phyloP scores from a whole-genome alignment of 148 eudicot genomes.

The Rhododendron ferrugineum region DNA sequence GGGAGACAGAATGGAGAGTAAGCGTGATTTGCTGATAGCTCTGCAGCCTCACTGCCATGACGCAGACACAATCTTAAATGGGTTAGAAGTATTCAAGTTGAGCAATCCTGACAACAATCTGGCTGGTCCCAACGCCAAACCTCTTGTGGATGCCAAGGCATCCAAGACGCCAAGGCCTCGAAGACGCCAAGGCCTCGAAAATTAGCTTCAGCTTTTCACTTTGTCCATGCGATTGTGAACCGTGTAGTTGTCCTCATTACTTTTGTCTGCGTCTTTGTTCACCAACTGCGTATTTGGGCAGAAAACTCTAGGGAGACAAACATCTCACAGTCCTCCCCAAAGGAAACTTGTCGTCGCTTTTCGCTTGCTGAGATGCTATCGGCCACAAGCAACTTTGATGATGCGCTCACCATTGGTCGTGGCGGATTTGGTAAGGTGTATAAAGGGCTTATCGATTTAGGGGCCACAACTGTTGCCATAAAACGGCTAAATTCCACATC shows the following conservation, averaged over 20 bases:
- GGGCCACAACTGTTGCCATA: slow-evolving; percentile 7
- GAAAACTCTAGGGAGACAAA: not conserved
- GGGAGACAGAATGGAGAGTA: not conserved
- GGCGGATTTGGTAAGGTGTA: slow-evolving; percentile 19
- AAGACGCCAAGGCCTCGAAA: not conserved
- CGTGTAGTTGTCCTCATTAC: too few species aligned
- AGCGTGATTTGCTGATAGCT: not conserved
- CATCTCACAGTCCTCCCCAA: not conserved
- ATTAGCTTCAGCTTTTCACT: not conserved
- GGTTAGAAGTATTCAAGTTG: not conserved
- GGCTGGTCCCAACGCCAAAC: not conserved
- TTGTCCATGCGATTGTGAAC: too few species aligned
- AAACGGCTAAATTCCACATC: slow-evolving; percentile 8
- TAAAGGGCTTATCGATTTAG: slow-evolving; percentile 1
- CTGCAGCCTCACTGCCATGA: not conserved
- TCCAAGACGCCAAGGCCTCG: not conserved
- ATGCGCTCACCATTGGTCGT: slow-evolving; percentile 1
- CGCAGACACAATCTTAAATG: not conserved
- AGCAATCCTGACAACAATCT: not conserved
- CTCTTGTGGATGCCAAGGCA: not conserved
- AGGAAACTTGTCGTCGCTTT: not conserved
- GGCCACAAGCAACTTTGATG: slow-evolving; percentile 14
- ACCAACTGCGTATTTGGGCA: not conserved
- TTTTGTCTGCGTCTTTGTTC: not conserved
- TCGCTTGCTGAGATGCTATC: slow-evolving; percentile 10